These are phyloP conservation scores for Alternaria conjuncta DNA, from an alignment of 2,329 filamentous ascomycete genomes.

Conservation along the genomic window DNA sequence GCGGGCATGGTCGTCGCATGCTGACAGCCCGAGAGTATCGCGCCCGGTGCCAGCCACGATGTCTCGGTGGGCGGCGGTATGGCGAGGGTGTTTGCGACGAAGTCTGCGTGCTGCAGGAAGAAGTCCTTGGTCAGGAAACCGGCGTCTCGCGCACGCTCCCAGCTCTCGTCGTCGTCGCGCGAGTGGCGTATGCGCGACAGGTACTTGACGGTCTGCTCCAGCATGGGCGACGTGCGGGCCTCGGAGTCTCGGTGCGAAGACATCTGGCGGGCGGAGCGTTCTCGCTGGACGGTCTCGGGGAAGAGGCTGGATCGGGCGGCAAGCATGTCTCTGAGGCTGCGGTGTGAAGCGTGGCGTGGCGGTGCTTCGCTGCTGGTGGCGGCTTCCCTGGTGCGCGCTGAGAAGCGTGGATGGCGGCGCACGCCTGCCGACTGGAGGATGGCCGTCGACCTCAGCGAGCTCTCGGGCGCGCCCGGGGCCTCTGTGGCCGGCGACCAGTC, in stretches of 20 bases:
- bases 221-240: slow-evolving; percentile 40
- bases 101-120: slow-evolving; percentile 62
- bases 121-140: slow-evolving; percentile 62
- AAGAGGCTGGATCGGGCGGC: slow-evolving; percentile 26
- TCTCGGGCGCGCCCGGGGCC: slow-evolving; percentile 37
- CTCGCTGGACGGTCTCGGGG: slow-evolving; percentile 5
- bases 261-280: slow-evolving; percentile 5
- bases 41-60: slow-evolving; percentile 68
- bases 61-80: slow-evolving; percentile 60
- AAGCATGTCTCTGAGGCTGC: slow-evolving; percentile 36
- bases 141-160: slow-evolving; percentile 60
- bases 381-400: slow-evolving; percentile 43
- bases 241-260: slow-evolving; percentile 19
- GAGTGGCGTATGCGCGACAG: slow-evolving; percentile 64
- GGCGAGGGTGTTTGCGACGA: slow-evolving; percentile 61
- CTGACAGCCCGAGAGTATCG: slow-evolving; percentile 67
- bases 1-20: slow-evolving; percentile 56
- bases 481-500: slow-evolving; percentile 63
- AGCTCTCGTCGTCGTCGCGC: slow-evolving; percentile 60
- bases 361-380: slow-evolving; percentile 48
- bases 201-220: slow-evolving; percentile 68
- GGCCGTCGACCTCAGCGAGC: slow-evolving; percentile 48
- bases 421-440: slow-evolving; percentile 47
- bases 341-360: slow-evolving; percentile 18
- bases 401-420: slow-evolving; percentile 49